Conservation (phyloP, 495 filamentous ascomycete species). For the Daldinia childiae region DNA sequence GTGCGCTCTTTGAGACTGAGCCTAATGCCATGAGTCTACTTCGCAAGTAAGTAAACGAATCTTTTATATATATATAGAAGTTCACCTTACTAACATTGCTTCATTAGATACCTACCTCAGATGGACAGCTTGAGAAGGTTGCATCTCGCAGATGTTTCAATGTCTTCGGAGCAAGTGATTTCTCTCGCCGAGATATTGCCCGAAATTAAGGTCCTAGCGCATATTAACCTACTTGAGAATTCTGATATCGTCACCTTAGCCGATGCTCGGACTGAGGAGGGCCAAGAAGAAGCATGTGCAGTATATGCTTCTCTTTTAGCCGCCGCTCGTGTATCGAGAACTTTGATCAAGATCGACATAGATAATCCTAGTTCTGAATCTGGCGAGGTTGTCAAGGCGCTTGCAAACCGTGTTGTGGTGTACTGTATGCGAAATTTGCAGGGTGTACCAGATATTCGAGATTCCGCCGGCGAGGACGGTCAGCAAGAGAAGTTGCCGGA, state of each 20-base stretch:
- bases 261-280: constrained; percentile 71
- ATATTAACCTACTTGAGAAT: constrained; percentile 90
- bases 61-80: neutral
- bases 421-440: constrained; percentile 95
- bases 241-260: constrained; percentile 72
- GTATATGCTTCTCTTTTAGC: constrained; percentile 92
- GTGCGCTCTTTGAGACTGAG: constrained; percentile 74
- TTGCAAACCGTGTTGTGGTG: constrained; percentile 92
- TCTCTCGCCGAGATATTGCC: constrained; percentile 88
- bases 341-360: constrained; percentile 89
- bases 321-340: constrained; percentile 82
- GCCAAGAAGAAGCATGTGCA: constrained; percentile 91
- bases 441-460: constrained; percentile 52
- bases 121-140: constrained; percentile 83
- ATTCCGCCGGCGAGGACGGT: constrained; percentile 42
- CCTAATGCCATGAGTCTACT: constrained; percentile 80
- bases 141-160: constrained; percentile 86
- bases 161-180: constrained; percentile 87
- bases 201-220: constrained; percentile 81
- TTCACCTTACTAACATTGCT: constrained; percentile 22
- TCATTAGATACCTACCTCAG: constrained; percentile 75
- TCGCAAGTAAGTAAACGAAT: constrained; percentile 62
- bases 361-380: constrained; percentile 81
- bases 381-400: constrained; percentile 88
- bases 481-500: constrained; percentile 60